A percentile compares a stretch with the other conserved stretches of the same genome.
These are phyloP conservation scores for Trichoderma asperellum DNA, from an alignment of 2,329 filamentous ascomycete species.

Conservation along the genomic window DNA sequence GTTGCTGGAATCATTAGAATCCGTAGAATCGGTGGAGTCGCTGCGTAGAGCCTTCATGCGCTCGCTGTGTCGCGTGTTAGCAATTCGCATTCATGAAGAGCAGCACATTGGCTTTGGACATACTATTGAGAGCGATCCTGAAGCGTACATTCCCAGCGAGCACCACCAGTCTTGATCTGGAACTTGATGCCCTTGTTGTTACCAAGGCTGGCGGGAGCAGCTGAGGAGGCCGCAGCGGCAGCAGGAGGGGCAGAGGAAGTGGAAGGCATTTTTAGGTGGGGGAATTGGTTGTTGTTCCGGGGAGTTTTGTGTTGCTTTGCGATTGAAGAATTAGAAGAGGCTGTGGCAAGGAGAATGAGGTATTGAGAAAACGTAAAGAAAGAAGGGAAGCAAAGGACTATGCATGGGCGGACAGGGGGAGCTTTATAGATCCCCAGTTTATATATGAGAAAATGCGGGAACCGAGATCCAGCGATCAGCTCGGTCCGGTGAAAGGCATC, in stretches of 20 bases:
- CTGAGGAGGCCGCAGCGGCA: conserved; percentile 25
- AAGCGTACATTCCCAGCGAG: conserved; percentile 47
- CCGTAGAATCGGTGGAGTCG: conserved; percentile 44
- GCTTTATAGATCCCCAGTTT: conserved; percentile 4
- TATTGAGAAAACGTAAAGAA: not conserved
- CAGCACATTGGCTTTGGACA: conserved; percentile 31
- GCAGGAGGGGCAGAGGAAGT: conserved; percentile 30
- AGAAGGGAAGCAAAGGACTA: not conserved
- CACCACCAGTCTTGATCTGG: conserved; percentile 50
- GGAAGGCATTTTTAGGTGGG: conserved; percentile 30
- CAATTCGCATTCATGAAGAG: not conserved
- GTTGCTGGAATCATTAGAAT: conserved; percentile 37
- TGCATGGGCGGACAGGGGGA: conserved; percentile 1
- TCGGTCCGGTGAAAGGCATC: conserved; percentile 1
- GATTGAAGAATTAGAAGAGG: not conserved
- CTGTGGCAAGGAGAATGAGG: not conserved
- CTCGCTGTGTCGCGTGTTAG: conserved; percentile 41
- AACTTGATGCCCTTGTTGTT: conserved; percentile 51
- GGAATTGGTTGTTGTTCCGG: not conserved
- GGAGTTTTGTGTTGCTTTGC: not conserved
- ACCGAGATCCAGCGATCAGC: conserved; percentile 21
- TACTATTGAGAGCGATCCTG: conserved; percentile 52
- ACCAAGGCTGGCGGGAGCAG: conserved; percentile 38
- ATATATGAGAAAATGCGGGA: conserved; percentile 10
- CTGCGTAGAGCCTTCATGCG: conserved; percentile 45